Base-by-base conservation (phyloP, 1,284 basidiomycete species). In the Cryptococcus jaspeensis region DNA sequence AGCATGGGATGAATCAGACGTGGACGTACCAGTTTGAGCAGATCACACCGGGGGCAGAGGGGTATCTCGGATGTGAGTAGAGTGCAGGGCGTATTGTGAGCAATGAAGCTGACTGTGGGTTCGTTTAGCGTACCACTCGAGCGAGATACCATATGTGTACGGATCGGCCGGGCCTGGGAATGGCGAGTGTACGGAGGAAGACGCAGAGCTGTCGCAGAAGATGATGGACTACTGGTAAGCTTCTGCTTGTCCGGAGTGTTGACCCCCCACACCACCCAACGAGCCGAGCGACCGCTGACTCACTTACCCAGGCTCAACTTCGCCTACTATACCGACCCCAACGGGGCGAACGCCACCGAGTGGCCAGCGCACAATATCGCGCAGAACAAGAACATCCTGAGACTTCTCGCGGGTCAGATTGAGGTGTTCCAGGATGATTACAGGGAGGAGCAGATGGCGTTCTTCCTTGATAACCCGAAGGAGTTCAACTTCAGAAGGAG, bases 211-310 rank as follows among this genome's bases (percentile, higher is more conserved):
- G 7, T 60, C 66, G 6, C 39, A 58, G 22, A 43, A 57, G 37
- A 66, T 71, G 52, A 62, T 66, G 48, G 62, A 65, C 18, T 74
- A 74, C 63, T 73, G 69, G 74, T 74, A 32, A 50, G 72, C 42
- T 61, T 11, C 3, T 5, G 7, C 22, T n/a, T 38, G 9, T 48
- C 28, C 12, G 16, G 4, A 6, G 15, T 18, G 3, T 16, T 48
- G 47, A 23, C 38, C 18, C 18, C 38, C 18, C 5, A 15, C 38
- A 5, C 18, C 15, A n/a, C 32, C 42, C 25, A 8, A 15, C 18
- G 35, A 32, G 9, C 49, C 6, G 9, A 22, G 9, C 22, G 4
- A 3, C 5, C 22, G 13, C n/a, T 44, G 43, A 28, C 15, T 48
- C 37, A 12, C 12, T 2, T 44, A 11, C 6, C 11, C 52, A 72